Evolutionary conservation across 768 basidiomycete genomes (phyloP), one percentile per base, ranked within the genome.

Genomic region (Psilocybe subaeruginosa): DNA sequence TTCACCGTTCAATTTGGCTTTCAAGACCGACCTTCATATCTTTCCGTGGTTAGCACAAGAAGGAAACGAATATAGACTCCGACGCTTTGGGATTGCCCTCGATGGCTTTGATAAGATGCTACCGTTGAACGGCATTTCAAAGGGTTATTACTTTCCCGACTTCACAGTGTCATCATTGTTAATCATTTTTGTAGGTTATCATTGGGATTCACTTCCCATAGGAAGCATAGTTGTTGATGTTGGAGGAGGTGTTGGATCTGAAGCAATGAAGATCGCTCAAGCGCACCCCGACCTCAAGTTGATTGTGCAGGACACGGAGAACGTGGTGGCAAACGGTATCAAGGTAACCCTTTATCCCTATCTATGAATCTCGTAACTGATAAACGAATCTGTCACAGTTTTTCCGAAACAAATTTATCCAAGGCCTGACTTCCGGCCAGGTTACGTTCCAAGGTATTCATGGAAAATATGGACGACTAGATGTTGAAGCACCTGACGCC

Each of bases 161-260:
- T 39, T 35, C 9, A 47, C 30, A 5, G n/a, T 17, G 8, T 47
- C 8, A 17, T 17, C 30, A 7, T 45, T 8, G 8, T 39, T 17
- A 27, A 19, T 48, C 14, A 4, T n/a, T 43, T n/a, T 14, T 39
- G 37, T 56, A 75, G 74, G 61, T 1, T 66, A 67, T 31, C 65
- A 71, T 30, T 74, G 73, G 74, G 61, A 59, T 12, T 53, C 64
- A 2, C 58, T 75, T 8, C 60, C 69, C 0, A 23, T 56, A 39
- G 66, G 59, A 7, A 59, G 68, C 4, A 43, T 70, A 23, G 63
- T 76, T 27, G 71, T 76, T 17, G 74, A 76, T 55, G 73, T 76
- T 8, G 73, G 69, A 0, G 73, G 72, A 6, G 72, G 73, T 3
- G 59, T 73, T 12, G 74, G 74, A 2, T 62, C 65, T 1, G 63